Conservation (phyloP, 257 asterid species). For the Lavandula angustifolia region DNA sequence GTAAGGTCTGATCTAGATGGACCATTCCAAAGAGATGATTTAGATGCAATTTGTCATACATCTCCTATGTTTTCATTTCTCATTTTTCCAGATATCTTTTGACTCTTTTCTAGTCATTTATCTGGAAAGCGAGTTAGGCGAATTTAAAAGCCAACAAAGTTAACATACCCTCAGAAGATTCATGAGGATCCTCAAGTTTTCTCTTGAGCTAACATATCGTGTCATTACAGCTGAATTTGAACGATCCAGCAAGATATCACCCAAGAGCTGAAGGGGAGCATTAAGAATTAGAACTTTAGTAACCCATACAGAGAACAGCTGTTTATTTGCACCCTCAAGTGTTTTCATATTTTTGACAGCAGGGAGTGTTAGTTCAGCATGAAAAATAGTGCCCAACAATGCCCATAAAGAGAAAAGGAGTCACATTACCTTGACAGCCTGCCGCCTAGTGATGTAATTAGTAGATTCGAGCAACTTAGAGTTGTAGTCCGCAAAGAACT, state of each 20-base stretch:
- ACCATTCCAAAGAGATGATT: too few relatives aligned
- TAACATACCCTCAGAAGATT: conserved; percentile 80
- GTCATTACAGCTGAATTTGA: conserved; percentile 88
- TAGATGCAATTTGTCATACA: conserved; percentile 1
- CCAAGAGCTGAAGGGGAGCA: conserved; percentile 63
- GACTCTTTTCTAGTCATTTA: conserved; percentile 16
- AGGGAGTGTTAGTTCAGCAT: conserved; percentile 4
- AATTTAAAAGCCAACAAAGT: conserved; percentile 25
- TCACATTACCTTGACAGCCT: conserved; percentile 72
- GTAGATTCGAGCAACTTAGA: conserved; percentile 79
- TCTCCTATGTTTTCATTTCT: conserved; percentile 13
- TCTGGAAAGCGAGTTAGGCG: conserved; percentile 16
- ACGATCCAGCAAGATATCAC: conserved; percentile 86
- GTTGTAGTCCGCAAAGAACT: conserved; percentile 89
- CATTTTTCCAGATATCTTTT: not conserved
- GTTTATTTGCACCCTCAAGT: not conserved
- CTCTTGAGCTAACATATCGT: conserved; percentile 76
- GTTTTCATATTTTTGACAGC: not conserved
- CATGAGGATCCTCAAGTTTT: conserved; percentile 91
- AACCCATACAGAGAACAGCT: conserved; percentile 16
- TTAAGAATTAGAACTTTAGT: conserved; percentile 25
- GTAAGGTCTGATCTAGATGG: too few relatives aligned
- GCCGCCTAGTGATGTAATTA: conserved; percentile 88
- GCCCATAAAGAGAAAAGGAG: conserved; percentile 23
- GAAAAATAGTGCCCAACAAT: not conserved